Percentiles rank a stretch among this genome's conserved stretches.
phyloP scores from a whole-genome alignment of 176 grass and related monocot genomes.

The Lolium rigidum region DNA sequence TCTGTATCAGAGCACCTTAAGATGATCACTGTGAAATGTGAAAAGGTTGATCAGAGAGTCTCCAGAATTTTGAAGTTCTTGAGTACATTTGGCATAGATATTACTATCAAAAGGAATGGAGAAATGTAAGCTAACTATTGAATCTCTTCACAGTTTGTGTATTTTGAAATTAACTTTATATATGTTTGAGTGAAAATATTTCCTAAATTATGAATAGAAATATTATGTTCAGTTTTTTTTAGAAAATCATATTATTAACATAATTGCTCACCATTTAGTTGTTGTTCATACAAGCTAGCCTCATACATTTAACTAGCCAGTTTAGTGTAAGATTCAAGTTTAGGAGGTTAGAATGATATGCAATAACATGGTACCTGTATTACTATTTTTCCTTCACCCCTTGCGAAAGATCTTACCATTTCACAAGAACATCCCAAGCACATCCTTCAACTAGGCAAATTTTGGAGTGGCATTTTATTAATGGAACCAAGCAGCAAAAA shows the following conservation, averaged over 20 bases:
- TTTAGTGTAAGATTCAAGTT: not conserved
- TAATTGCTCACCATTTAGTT: not conserved
- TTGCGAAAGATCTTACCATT: not conserved
- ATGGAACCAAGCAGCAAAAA: too few species aligned
- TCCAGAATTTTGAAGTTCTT: slow-evolving; percentile 12
- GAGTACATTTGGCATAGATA: slow-evolving; percentile 1
- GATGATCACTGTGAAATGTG: not conserved
- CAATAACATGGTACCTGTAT: not conserved
- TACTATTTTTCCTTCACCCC: not conserved
- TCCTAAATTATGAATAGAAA: not conserved
- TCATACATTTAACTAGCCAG: not conserved
- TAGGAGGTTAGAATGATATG: not conserved
- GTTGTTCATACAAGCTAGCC: not conserved
- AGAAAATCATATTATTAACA: not conserved
- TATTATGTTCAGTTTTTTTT: not conserved
- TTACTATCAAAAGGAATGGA: not conserved
- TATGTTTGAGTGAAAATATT: not conserved
- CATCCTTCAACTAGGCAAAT: too few species aligned
- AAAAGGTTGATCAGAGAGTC: not conserved
- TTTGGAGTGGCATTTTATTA: too few species aligned
- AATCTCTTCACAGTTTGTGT: not conserved
- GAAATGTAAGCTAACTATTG: not conserved
- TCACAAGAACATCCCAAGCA: too few species aligned
- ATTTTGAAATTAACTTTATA: not conserved
- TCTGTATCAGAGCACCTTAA: not conserved